Conservation (phyloP, 2,329 filamentous ascomycete species). For the Epicoccum nigrum region DNA sequence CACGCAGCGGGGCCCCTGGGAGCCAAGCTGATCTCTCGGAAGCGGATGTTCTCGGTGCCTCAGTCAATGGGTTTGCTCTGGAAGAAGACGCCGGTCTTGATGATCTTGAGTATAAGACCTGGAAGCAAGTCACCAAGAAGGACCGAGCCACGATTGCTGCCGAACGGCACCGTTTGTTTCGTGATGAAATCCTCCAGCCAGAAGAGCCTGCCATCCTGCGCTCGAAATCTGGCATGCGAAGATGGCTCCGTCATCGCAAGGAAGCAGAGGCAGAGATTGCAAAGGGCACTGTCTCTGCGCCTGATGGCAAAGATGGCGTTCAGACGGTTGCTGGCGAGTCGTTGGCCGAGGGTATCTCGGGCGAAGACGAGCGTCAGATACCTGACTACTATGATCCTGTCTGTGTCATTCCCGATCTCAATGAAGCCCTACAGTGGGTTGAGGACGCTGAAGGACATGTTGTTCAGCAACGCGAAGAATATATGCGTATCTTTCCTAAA, state of each 20-base stretch:
- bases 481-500: slow-evolving; percentile 74
- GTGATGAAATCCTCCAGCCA: slow-evolving; percentile 78
- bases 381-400: slow-evolving; percentile 95
- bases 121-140: slow-evolving; percentile 99
- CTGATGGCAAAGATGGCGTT: slow-evolving; percentile 55
- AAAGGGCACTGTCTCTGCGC: slow-evolving; percentile 57
- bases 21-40: slow-evolving; percentile 88
- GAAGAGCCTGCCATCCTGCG: slow-evolving; percentile 88
- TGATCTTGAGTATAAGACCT: slow-evolving; percentile 90
- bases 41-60: slow-evolving; percentile 73
- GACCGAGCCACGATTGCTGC: slow-evolving; percentile 86
- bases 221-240: slow-evolving; percentile 85
- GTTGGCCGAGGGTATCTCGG: slow-evolving; percentile 92
- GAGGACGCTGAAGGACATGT: slow-evolving; percentile 89
- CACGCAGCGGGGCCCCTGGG: slow-evolving; percentile 61
- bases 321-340: slow-evolving; percentile 69
- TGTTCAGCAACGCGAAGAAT: slow-evolving; percentile 86
- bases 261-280: slow-evolving; percentile 58
- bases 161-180: slow-evolving; percentile 85
- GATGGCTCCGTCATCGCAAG: slow-evolving; percentile 81
- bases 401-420: slow-evolving; percentile 83
- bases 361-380: slow-evolving; percentile 75
- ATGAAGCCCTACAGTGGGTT: slow-evolving; percentile 79
- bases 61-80: slow-evolving; percentile 69
- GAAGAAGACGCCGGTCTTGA: slow-evolving; percentile 84